Evolutionary conservation across 805 yeast genomes (phyloP).

Genomic region (Zygosaccharomyces lentus): DNA sequence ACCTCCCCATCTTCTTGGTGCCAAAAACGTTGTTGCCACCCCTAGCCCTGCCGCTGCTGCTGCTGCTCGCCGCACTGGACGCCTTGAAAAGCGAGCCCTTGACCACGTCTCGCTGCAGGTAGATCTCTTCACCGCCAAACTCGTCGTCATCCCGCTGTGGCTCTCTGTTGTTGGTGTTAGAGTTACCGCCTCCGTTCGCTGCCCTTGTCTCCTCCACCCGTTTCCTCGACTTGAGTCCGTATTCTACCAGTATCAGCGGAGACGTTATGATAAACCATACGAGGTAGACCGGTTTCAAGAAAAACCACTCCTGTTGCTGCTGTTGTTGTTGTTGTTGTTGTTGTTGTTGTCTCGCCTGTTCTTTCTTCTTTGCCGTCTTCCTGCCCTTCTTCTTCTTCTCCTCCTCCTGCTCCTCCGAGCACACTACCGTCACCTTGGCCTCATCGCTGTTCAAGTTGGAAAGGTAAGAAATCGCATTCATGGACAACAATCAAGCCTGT

Average conservation of each 20-base stretch:
- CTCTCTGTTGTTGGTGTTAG: neutral
- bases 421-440: conserved; percentile 3
- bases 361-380: neutral
- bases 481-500: conserved; percentile 3
- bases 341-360: too few relatives aligned
- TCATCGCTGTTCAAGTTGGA: conserved; percentile 19
- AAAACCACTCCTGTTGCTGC: neutral
- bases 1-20: conserved; percentile 38
- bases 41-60: conserved; percentile 7
- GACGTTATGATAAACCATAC: conserved; percentile 50
- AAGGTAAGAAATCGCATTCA: conserved; percentile 29
- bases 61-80: conserved; percentile 3
- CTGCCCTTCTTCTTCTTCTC: neutral
- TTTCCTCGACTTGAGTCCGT: conserved; percentile 20
- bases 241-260: conserved; percentile 47
- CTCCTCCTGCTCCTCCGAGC: neutral
- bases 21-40: conserved; percentile 19
- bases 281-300: conserved; percentile 49
- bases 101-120: conserved; percentile 29
- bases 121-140: conserved; percentile 28
- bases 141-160: conserved; percentile 27
- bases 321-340: too few relatives aligned
- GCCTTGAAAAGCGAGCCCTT: conserved; percentile 31
- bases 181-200: neutral
- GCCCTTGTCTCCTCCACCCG: conserved; percentile 10